These are phyloP conservation scores for Potentilla sterilis DNA, from an alignment of 306 rosid species.

Conservation along the genomic window DNA sequence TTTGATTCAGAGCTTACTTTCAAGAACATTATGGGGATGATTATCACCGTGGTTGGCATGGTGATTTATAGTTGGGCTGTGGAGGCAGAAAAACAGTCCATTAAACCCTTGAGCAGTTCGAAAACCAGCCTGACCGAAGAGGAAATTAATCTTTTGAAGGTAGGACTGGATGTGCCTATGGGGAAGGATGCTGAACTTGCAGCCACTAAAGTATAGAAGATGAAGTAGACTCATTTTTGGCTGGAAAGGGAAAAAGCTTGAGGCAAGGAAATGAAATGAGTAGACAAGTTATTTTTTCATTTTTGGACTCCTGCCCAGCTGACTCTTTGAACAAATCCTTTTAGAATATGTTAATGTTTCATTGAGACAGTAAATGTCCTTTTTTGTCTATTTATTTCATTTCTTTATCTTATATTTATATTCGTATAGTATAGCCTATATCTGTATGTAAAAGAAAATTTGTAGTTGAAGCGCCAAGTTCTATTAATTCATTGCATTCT, in stretches of 20 bases:
- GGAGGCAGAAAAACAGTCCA: slow-evolving; percentile 57
- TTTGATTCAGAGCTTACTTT: slow-evolving; percentile 78
- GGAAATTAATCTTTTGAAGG: slow-evolving; percentile 73
- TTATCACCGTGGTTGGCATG: slow-evolving; percentile 74
- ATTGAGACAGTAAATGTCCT: background rate
- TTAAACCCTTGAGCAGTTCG: slow-evolving; percentile 37
- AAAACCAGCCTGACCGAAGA: slow-evolving; percentile 84
- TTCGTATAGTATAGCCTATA: background rate
- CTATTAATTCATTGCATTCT: background rate
- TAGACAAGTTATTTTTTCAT: slow-evolving; percentile 15
- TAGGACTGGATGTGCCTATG: slow-evolving; percentile 39
- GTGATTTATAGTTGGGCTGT: slow-evolving; percentile 93
- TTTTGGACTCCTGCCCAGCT: slow-evolving; percentile 16
- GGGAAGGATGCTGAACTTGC: slow-evolving; percentile 66
- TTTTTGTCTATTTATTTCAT: background rate
- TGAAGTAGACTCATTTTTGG: background rate
- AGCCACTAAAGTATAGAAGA: slow-evolving; percentile 47
- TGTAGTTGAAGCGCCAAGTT: background rate
- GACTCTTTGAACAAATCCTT: slow-evolving; percentile 25
- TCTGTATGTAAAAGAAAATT: background rate
- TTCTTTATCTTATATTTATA: background rate
- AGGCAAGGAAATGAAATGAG: background rate
- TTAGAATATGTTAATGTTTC: slow-evolving; percentile 19
- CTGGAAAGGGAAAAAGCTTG: slow-evolving; percentile 12
- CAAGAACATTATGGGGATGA: slow-evolving; percentile 86